Conservation (phyloP, 495 filamentous ascomycete genomes). For the Hypoxylon subgilvum region DNA sequence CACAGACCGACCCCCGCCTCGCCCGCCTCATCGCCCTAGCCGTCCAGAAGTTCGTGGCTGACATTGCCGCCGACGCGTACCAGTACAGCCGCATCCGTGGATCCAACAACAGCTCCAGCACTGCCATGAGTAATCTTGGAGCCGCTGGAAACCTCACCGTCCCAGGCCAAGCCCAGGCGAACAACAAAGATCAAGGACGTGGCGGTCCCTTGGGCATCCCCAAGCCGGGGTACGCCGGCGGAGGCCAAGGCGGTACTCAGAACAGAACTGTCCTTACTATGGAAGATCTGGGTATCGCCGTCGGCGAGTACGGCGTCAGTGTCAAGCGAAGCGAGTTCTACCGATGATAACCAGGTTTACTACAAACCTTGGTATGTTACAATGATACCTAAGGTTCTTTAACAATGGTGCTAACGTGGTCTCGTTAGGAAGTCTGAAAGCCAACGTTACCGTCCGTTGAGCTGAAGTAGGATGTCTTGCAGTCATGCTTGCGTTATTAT, state of each 20-base stretch:
- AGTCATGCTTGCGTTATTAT: too few species aligned
- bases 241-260: constrained; percentile 86
- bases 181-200: constrained; percentile 61
- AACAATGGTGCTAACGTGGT: neutral
- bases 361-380: constrained; percentile 26
- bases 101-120: constrained; percentile 83
- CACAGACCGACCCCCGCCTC: constrained; percentile 82
- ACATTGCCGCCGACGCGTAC: constrained; percentile 96
- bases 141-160: constrained; percentile 75
- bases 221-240: constrained; percentile 88
- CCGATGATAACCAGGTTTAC: constrained; percentile 62
- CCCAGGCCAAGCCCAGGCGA: constrained; percentile 63
- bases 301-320: constrained; percentile 95
- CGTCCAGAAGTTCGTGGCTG: constrained; percentile 96
- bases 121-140: constrained; percentile 84
- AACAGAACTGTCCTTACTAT: constrained; percentile 95
- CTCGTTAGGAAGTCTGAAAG: neutral
- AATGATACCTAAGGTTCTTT: neutral
- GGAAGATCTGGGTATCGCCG: constrained; percentile 98
- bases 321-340: constrained; percentile 98
- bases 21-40: constrained; percentile 92
- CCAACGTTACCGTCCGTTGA: too few species aligned
- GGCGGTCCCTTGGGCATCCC: constrained; percentile 82
- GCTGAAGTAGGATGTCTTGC: too few species aligned
- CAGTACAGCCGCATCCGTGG: constrained; percentile 94